Percentiles rank a stretch among this genome's conserved stretches.
These are phyloP conservation scores for Hemisphaericaspora nanyangensis DNA, from an alignment of 805 yeast genomes.

Conservation along the genomic window DNA sequence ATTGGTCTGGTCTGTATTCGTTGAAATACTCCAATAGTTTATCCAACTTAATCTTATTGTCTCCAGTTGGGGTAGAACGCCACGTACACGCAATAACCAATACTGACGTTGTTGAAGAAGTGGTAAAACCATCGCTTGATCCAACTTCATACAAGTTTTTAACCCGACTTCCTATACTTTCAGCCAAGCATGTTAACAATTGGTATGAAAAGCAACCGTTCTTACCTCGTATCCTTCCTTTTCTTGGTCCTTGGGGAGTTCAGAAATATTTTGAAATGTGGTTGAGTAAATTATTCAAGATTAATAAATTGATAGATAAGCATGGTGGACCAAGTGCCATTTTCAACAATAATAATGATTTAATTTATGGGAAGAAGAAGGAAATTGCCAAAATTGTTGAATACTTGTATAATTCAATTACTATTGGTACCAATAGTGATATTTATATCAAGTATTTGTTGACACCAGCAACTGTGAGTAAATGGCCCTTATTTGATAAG, in stretches of 20 bases:
- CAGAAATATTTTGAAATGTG: constrained; percentile 35
- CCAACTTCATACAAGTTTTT: constrained; percentile 44
- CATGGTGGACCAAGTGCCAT: constrained; percentile 26
- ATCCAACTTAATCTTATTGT: constrained; percentile 53
- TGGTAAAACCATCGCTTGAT: constrained; percentile 33
- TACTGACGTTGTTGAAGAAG: constrained; percentile 15
- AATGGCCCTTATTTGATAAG: constrained; percentile 63
- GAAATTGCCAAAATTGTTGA: constrained; percentile 36
- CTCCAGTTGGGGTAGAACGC: constrained; percentile 80
- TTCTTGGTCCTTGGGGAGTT: constrained; percentile 40
- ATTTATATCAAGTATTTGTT: constrained; percentile 45
- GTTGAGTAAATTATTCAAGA: constrained; percentile 37
- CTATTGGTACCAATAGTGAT: constrained; percentile 37
- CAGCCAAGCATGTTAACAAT: constrained; percentile 21
- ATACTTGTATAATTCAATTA: constrained; percentile 39
- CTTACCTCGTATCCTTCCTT: constrained; percentile 46
- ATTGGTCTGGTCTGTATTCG: constrained; percentile 62
- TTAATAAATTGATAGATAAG: constrained; percentile 31
- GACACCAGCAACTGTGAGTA: constrained; percentile 58
- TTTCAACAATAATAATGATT: constrained; percentile 24
- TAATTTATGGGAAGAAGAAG: constrained; percentile 34
- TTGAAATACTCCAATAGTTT: constrained; percentile 54
- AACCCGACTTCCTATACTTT: constrained; percentile 43
- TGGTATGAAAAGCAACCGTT: constrained; percentile 43
- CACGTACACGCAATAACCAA: constrained; percentile 57